Conservation (phyloP, 495 filamentous ascomycete species). For the Lasiosphaeriaceae sp. region DNA sequence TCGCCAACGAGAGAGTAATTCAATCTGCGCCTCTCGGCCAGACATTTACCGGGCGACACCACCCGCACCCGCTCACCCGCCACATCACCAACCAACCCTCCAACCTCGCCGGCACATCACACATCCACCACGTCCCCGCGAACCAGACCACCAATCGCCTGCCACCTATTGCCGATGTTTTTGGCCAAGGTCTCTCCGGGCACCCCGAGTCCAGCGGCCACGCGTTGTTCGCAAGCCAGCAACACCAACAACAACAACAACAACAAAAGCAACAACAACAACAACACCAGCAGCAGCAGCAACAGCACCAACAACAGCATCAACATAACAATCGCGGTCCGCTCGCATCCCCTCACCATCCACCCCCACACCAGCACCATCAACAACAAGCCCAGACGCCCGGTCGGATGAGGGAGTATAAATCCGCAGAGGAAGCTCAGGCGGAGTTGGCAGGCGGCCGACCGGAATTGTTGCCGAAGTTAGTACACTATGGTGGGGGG, state of each 20-base stretch:
- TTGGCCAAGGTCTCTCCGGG: conserved; percentile 75
- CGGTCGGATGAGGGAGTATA: conserved; percentile 77
- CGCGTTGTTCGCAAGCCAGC: conserved; percentile 38
- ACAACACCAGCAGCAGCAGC: conserved; percentile 9
- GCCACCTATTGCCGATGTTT: conserved; percentile 92
- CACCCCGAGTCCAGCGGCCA: conserved; percentile 69
- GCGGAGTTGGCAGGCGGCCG: conserved; percentile 84
- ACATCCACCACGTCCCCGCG: conserved; percentile 88
- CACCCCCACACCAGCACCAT: conserved; percentile 30
- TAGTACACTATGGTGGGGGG: conserved; percentile 90
- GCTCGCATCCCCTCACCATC: conserved; percentile 52
- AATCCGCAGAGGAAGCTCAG: conserved; percentile 92
- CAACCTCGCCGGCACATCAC: conserved; percentile 78
- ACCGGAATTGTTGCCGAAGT: conserved; percentile 83
- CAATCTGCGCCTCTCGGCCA: conserved; percentile 96
- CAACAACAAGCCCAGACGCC: conserved; percentile 38
- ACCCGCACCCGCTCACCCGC: conserved; percentile 74
- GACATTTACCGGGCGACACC: conserved; percentile 87
- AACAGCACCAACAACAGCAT: conserved; percentile 28
- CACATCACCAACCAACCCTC: conserved; percentile 83
- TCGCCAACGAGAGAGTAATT: conserved; percentile 92
- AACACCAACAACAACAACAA: conserved; percentile 18
- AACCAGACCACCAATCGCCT: conserved; percentile 88
- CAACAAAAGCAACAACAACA: conserved; percentile 9
- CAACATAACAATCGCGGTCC: conserved; percentile 17